These are phyloP conservation scores for Leccinum ochraceum DNA, from an alignment of 768 basidiomycete genomes.

Conservation along the genomic window DNA sequence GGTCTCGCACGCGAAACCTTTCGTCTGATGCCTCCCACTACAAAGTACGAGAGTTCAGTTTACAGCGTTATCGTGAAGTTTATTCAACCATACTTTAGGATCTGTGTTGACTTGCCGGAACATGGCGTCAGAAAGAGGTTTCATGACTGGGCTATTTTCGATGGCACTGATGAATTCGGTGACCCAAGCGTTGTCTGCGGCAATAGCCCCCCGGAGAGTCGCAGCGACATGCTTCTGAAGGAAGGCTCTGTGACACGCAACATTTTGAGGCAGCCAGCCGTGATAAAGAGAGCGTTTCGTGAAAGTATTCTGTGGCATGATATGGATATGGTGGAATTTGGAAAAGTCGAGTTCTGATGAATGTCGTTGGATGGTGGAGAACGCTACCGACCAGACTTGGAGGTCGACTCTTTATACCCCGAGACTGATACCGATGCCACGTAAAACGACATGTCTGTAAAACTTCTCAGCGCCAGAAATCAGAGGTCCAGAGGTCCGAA, in stretches of 20 bases:
- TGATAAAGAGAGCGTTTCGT: background rate
- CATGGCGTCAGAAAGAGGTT: background rate
- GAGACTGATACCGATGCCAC: too few species aligned
- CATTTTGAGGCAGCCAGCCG: background rate
- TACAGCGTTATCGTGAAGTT: background rate
- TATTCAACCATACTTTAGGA: background rate
- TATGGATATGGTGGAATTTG: too few species aligned
- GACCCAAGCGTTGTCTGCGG: background rate
- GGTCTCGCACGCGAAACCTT: background rate
- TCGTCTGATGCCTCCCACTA: background rate
- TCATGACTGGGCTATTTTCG: background rate
- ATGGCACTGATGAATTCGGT: background rate
- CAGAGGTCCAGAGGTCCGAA: too few species aligned
- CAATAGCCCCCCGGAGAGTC: background rate
- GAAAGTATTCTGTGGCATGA: background rate
- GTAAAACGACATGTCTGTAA: too few species aligned
- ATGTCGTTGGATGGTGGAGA: too few species aligned
- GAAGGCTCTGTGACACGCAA: background rate
- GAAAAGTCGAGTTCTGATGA: too few species aligned
- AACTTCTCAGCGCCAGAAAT: too few species aligned
- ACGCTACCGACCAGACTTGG: too few species aligned
- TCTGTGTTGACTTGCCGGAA: background rate
- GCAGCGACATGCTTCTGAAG: background rate
- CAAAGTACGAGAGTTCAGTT: background rate
- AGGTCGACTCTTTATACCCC: too few species aligned